Percentiles rank a stretch among this genome's conserved stretches.
Conservation (phyloP, 75 land plant genomes). For the Picea sitchensis region DNA sequence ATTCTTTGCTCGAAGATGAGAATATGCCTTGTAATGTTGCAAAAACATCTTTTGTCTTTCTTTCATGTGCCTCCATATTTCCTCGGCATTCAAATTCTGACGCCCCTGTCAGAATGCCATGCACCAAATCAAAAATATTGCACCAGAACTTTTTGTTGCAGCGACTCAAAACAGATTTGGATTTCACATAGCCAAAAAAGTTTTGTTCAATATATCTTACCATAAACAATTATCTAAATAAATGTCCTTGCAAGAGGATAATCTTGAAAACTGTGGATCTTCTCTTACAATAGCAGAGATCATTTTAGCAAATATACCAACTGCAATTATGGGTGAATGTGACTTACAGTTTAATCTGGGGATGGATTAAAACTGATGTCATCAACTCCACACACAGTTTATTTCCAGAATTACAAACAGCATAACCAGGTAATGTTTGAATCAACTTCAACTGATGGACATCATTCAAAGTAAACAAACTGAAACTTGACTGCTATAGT, state of each 20-base stretch:
- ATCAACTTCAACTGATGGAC: background rate
- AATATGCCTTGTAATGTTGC: constrained; percentile 57
- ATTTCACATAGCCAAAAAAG: background rate
- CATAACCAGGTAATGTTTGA: background rate
- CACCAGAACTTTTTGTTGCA: background rate
- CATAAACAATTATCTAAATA: background rate
- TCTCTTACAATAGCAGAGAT: background rate
- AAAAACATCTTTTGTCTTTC: constrained; percentile 34
- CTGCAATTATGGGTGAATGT: background rate
- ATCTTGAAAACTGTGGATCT: background rate
- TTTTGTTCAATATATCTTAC: background rate
- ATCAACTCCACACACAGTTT: background rate
- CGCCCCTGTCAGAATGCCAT: constrained; percentile 20
- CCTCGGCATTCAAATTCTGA: constrained; percentile 18
- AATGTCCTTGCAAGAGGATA: background rate
- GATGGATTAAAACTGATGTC: too few species aligned
- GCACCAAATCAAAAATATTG: background rate
- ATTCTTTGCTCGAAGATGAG: constrained; percentile 64
- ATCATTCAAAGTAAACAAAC: background rate
- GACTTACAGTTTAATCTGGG: too few species aligned
- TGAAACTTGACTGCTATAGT: background rate
- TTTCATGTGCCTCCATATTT: constrained; percentile 55
- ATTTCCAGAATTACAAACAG: too few species aligned
- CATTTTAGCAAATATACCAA: background rate
- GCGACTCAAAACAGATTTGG: background rate